A percentile compares a stretch with the other conserved stretches of the same genome.
Conservation (phyloP, 2,329 filamentous ascomycete species). For the Lachnellula occidentalis region DNA sequence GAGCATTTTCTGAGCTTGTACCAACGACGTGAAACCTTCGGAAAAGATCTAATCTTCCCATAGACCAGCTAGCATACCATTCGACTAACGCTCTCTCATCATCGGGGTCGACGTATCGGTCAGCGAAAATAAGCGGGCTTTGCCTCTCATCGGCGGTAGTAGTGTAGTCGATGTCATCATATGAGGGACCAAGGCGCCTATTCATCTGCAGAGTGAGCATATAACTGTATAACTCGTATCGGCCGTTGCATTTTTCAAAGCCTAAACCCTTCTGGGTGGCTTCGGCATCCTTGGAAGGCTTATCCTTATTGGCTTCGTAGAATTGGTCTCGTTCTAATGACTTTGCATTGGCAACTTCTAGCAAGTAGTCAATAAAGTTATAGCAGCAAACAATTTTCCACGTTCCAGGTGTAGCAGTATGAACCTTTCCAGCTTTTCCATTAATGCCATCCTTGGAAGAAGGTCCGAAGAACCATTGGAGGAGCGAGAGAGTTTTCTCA, state of each 20-base stretch:
- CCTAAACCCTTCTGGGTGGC: slow-evolving; percentile 20
- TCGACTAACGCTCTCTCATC: slow-evolving; percentile 59
- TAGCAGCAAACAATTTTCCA: slow-evolving; percentile 21
- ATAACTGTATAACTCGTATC: slow-evolving; percentile 19
- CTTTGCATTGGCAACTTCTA: slow-evolving; percentile 28
- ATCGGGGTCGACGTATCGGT: slow-evolving; percentile 45
- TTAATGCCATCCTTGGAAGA: no score
- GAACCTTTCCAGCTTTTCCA: slow-evolving; percentile 7
- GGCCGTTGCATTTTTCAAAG: slow-evolving; percentile 19
- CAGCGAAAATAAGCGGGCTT: slow-evolving; percentile 41
- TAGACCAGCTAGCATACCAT: slow-evolving; percentile 57
- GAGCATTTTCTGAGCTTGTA: slow-evolving; percentile 10
- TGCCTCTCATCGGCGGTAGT: slow-evolving; percentile 16
- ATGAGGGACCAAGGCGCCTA: not conserved
- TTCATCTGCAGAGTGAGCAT: slow-evolving; percentile 5
- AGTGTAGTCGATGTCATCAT: slow-evolving; percentile 8
- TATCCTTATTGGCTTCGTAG: slow-evolving; percentile 13
- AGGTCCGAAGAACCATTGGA: slow-evolving; percentile 36
- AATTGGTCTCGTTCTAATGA: slow-evolving; percentile 23
- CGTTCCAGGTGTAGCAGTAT: slow-evolving; percentile 7
- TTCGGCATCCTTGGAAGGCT: slow-evolving; percentile 23
- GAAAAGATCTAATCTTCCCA: slow-evolving; percentile 43
- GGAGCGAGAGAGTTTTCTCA: slow-evolving; percentile 32
- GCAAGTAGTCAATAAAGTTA: slow-evolving; percentile 24
- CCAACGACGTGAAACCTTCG: slow-evolving; percentile 53